phyloP scores from a whole-genome alignment of 371 early-diverging fungal species.

The Mucor mucedo region DNA sequence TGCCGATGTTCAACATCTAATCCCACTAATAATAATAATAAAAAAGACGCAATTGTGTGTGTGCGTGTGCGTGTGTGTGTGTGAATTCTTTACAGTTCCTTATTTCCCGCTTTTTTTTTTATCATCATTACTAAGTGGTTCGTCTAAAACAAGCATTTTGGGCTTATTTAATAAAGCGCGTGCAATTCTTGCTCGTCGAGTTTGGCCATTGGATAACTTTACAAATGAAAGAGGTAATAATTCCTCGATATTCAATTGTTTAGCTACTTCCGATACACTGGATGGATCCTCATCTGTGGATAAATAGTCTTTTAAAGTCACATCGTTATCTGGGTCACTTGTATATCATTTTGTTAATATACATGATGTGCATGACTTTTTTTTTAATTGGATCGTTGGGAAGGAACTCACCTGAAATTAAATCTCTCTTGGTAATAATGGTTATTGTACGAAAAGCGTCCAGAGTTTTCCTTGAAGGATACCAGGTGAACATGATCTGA shows the following conservation, averaged over 20 bases:
- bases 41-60: too few relatives aligned
- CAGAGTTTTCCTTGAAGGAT: constrained; percentile 56
- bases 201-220: constrained; percentile 66
- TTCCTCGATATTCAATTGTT: constrained; percentile 37
- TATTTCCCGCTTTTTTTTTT: constrained; percentile 20
- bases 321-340: constrained; percentile 56
- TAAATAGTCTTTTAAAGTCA: constrained; percentile 38
- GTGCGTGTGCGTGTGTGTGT: neutral
- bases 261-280: constrained; percentile 22
- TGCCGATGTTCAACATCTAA: constrained; percentile 59
- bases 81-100: neutral
- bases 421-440: constrained; percentile 66
- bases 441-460: constrained; percentile 47
- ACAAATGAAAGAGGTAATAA: constrained; percentile 53
- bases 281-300: constrained; percentile 5
- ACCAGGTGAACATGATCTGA: constrained; percentile 52
- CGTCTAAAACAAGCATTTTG: constrained; percentile 56
- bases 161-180: constrained; percentile 47
- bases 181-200: constrained; percentile 60
- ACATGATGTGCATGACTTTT: too few relatives aligned
- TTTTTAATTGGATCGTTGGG: too few relatives aligned
- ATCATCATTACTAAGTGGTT: constrained; percentile 60
- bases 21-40: constrained; percentile 45
- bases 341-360: too few relatives aligned
- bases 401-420: constrained; percentile 44